Evolutionary conservation across 176 grass and related monocot genomes (phyloP).

Genomic region (Miscanthus lutarioriparius): DNA sequence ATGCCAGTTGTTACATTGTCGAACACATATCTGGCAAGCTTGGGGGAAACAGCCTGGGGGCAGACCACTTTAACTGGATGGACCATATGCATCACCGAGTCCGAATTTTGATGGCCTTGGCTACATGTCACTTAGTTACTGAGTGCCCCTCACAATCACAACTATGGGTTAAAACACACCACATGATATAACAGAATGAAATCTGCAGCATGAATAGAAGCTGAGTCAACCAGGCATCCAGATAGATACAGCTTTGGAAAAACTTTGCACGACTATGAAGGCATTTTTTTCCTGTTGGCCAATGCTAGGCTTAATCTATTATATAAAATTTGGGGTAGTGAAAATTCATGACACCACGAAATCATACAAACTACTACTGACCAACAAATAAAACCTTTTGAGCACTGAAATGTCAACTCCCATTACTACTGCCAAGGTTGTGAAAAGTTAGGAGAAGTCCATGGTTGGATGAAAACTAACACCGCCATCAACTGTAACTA

Average conservation of each 20-base stretch:
- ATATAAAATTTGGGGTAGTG: neutral
- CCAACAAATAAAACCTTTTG: neutral
- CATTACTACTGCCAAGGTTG: neutral
- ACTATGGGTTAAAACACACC: conserved; percentile 18
- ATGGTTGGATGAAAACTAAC: neutral
- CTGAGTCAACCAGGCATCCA: neutral
- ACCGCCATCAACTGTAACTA: neutral
- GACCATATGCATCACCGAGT: neutral
- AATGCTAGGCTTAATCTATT: neutral
- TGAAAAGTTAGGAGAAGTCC: neutral
- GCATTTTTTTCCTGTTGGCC: neutral
- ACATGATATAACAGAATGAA: conserved; percentile 21
- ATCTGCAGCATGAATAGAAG: conserved; percentile 22
- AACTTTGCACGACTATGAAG: neutral
- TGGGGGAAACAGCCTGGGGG: neutral
- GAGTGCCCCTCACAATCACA: neutral
- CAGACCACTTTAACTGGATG: neutral
- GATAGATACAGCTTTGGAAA: neutral
- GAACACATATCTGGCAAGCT: neutral
- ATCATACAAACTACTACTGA: neutral
- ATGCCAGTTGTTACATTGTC: conserved; percentile 21
- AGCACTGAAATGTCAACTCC: neutral
- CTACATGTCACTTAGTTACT: conserved; percentile 5
- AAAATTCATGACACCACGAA: neutral
- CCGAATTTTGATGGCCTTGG: conserved; percentile 12